Percentiles rank a stretch among this genome's conserved stretches.
Conservation (phyloP, 257 asterid genomes). For the Solanum chaucha region DNA sequence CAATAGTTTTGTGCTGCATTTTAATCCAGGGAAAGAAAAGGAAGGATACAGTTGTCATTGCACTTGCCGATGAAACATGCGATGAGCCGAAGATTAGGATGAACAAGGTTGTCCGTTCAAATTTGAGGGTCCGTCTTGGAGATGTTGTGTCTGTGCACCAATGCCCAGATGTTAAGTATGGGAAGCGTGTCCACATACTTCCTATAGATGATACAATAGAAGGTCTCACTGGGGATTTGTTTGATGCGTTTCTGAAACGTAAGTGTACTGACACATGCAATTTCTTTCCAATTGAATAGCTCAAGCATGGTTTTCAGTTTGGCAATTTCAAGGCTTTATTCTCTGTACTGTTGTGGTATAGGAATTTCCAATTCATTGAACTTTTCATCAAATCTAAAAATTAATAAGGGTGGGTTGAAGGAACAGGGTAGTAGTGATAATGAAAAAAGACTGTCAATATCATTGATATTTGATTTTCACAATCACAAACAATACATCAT, state of each 20-base stretch:
- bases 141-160: slow-evolving; percentile 85
- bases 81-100: slow-evolving; percentile 78
- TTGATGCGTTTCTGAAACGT: slow-evolving; percentile 71
- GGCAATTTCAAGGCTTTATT: neutral
- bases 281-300: neutral
- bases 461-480: neutral
- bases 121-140: slow-evolving; percentile 68
- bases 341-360: neutral
- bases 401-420: neutral
- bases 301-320: neutral
- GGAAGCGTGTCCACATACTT: slow-evolving; percentile 75
- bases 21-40: slow-evolving; percentile 72
- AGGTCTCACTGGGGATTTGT: slow-evolving; percentile 83
- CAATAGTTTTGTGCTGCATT: neutral
- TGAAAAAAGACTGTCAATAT: neutral
- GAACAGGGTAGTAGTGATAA: neutral
- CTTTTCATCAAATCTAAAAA: neutral
- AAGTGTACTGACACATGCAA: slow-evolving; percentile 11
- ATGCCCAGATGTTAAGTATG: slow-evolving; percentile 88
- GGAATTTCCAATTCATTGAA: neutral
- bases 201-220: slow-evolving; percentile 85
- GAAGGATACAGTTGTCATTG: slow-evolving; percentile 73
- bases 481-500: neutral
- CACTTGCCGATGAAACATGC: slow-evolving; percentile 71
- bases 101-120: slow-evolving; percentile 67